Evolutionary conservation across 345 rosid species (phyloP), one percentile per base, ranked within the genome.

Genomic region (Conringia planisiliqua): DNA sequence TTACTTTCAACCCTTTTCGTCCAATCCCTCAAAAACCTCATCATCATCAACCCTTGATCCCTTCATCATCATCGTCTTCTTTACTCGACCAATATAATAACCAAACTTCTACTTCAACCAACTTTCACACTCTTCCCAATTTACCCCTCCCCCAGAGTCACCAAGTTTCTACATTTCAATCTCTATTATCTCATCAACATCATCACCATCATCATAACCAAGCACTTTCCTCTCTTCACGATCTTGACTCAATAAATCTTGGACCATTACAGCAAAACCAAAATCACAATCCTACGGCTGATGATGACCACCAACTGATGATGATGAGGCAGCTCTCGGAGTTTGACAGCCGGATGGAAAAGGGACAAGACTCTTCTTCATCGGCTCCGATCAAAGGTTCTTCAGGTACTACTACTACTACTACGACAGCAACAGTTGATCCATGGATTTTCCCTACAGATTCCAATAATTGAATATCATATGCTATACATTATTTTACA

Each of bases 381-480:
- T 72, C 85, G 3, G 62, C 54, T 20, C 80, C 80, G 22, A 75
- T 68, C 51, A 79, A 82, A 78, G 87, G 82, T 68, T 71, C 52
- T 72, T 73, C 66, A 56, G 66, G 59, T 74, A 74, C 60, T n/a
- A 74, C 51, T 74, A 74, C 60, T n/a, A 74, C 51, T 13, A 62
- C 74, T 27, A 72, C 75, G n/a, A 70, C 57, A 62, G 56, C 78
- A 66, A 47, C 86, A 4, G 85, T 87, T 57, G 96, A 90, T 80
- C 81, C 91, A 1, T 92, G 97, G 96, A 85, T 83, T 77, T 85
- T 83, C 81, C 94, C 87, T 62, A 75, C 88, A 42, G 89, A 87
- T 60, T 87, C 71, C 27, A 82, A 40, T 67, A 46, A 59, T 17
- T 75, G 59, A 64, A 64, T 7, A 18, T 35, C 58, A 29, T 66